Conservation (phyloP, 1,284 basidiomycete species). For the Gomphus sp. region DNA sequence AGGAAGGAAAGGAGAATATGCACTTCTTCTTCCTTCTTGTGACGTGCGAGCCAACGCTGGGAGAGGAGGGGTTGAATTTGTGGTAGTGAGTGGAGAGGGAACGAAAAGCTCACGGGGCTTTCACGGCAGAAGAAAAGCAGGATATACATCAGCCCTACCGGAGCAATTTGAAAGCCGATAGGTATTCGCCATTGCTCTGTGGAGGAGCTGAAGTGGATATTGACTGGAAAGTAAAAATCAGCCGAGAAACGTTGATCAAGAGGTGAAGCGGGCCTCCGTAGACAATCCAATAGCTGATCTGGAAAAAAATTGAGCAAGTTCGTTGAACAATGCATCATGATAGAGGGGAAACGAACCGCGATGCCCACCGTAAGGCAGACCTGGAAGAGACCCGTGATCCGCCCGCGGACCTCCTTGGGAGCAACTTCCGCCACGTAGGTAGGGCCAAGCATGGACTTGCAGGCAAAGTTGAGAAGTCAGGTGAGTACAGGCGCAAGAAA, state of each 20-base stretch:
- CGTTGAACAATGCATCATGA: conserved; percentile 4
- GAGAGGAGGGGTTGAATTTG: conserved; percentile 24
- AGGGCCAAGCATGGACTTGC: conserved; percentile 31
- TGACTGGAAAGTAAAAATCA: neutral
- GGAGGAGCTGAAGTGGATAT: conserved; percentile 3
- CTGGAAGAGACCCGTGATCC: conserved; percentile 50
- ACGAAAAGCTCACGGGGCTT: conserved; percentile 38
- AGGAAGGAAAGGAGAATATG: neutral
- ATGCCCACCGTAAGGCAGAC: conserved; percentile 40
- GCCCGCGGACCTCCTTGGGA: conserved; percentile 45
- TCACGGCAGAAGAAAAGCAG: conserved; percentile 40
- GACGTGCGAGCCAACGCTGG: conserved; percentile 33
- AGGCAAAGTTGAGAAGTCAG: neutral
- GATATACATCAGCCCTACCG: conserved; percentile 36
- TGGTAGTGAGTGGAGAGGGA: conserved; percentile 16
- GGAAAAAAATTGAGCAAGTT: neutral
- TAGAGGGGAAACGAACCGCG: conserved; percentile 27
- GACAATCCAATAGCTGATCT: conserved; percentile 36
- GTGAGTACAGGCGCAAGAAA: neutral
- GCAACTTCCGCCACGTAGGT: conserved; percentile 51
- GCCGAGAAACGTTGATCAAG: conserved; percentile 21
- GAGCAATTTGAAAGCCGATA: conserved; percentile 45
- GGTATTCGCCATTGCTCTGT: conserved; percentile 46
- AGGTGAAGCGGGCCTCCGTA: conserved; percentile 26
- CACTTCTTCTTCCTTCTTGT: conserved; percentile 39